Conservation (phyloP, 257 asterid genomes). For the Leptodermis oblonga region DNA sequence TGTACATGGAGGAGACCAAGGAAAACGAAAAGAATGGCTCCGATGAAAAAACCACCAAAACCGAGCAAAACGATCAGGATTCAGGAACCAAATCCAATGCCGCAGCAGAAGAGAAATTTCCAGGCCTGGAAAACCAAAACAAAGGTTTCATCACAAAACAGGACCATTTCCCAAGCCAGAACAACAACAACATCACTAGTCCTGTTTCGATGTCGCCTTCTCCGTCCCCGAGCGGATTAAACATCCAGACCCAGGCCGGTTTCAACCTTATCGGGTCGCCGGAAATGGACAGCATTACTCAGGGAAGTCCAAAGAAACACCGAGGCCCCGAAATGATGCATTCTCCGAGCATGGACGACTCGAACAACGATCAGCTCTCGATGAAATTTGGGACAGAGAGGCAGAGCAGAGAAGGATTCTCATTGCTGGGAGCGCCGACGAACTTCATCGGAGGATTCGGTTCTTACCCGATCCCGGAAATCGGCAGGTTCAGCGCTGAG, state of each 20-base stretch:
- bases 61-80: slow-evolving; percentile 49
- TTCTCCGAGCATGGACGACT: slow-evolving; percentile 26
- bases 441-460: slow-evolving; percentile 91
- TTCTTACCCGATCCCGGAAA: slow-evolving; percentile 64
- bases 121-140: slow-evolving; percentile 37
- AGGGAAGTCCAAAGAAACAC: slow-evolving; percentile 68
- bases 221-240: slow-evolving; percentile 36
- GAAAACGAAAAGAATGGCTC: slow-evolving; percentile 62
- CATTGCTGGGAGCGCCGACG: slow-evolving; percentile 69
- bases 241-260: slow-evolving; percentile 35
- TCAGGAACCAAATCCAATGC: slow-evolving; percentile 46
- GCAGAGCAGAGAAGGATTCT: slow-evolving; percentile 58
- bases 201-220: slow-evolving; percentile 35
- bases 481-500: slow-evolving; percentile 62
- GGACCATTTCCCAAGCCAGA: slow-evolving; percentile 26
- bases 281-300: slow-evolving; percentile 53
- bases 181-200: slow-evolving; percentile 18
- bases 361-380: slow-evolving; percentile 35
- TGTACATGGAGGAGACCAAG: slow-evolving; percentile 89
- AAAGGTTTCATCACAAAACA: slow-evolving; percentile 30
- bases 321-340: slow-evolving; percentile 45
- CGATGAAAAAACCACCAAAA: slow-evolving; percentile 47
- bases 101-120: slow-evolving; percentile 33
- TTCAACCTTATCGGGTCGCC: slow-evolving; percentile 65
- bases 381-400: slow-evolving; percentile 52